Conservation (phyloP, 1,284 basidiomycete genomes). For the Boletus smithii region DNA sequence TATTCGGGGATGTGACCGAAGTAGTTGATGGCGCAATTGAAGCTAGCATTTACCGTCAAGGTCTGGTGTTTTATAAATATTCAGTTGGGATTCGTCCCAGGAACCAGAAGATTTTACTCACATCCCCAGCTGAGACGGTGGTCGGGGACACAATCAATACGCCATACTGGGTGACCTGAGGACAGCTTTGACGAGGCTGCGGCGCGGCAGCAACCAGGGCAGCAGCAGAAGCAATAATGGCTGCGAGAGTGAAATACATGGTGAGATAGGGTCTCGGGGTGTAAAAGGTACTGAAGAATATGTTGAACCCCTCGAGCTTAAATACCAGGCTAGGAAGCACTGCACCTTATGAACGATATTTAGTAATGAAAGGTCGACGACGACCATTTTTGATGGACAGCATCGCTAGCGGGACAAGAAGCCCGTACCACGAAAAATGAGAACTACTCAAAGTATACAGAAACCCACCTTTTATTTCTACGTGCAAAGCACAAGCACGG, state of each 20-base stretch:
- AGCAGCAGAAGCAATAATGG: conserved; percentile 10
- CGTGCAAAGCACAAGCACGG: background rate
- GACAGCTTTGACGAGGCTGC: conserved; percentile 21
- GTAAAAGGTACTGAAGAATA: background rate
- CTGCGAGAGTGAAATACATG: conserved; percentile 22
- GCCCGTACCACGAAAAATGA: conserved; percentile 1
- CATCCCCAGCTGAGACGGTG: conserved; percentile 26
- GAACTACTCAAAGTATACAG: no score
- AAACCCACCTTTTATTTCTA: background rate
- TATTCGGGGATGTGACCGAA: conserved; percentile 23
- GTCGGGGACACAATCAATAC: conserved; percentile 20
- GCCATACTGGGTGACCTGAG: conserved; percentile 27
- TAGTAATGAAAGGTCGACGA: no score
- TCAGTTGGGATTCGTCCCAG: conserved; percentile 3
- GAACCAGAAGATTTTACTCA: conserved; percentile 9
- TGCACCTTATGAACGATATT: background rate
- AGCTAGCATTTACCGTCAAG: conserved; percentile 26
- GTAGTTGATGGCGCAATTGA: conserved; percentile 25
- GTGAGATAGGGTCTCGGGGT: background rate
- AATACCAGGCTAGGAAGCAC: conserved; percentile 4
- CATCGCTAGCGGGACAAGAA: background rate
- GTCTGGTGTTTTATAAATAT: conserved; percentile 11
- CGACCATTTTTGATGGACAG: conserved; percentile 1
- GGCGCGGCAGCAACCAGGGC: conserved; percentile 19
- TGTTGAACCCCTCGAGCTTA: conserved; percentile 3